Percentiles rank a stretch among this genome's conserved stretches.
These are phyloP conservation scores for Sporothrix humicola DNA, from an alignment of 2,329 filamentous ascomycete species.

Conservation along the genomic window DNA sequence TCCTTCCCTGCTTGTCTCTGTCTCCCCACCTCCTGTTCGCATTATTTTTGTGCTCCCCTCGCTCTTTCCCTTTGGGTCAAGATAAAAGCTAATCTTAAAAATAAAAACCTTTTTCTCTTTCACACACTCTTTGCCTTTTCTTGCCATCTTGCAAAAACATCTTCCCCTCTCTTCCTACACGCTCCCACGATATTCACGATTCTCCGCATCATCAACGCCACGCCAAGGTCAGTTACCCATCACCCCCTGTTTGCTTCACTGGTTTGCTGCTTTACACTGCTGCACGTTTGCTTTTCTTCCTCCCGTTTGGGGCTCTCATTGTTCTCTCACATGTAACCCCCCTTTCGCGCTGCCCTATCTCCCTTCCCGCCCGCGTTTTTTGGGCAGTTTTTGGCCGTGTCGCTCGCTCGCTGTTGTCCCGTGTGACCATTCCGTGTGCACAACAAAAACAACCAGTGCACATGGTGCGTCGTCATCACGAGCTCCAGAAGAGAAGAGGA, in stretches of 20 bases:
- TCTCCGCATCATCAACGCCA: constrained; percentile 20
- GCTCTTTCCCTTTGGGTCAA: neutral
- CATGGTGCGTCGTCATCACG: constrained; percentile 30
- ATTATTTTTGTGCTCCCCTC: constrained; percentile 25
- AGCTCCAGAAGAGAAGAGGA: constrained; percentile 18
- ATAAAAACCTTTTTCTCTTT: neutral
- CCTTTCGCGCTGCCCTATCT: too few relatives aligned
- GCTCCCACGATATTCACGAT: neutral
- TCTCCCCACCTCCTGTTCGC: constrained; percentile 28
- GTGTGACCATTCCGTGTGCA: constrained; percentile 28
- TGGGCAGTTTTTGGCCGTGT: neutral
- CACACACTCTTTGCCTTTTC: neutral
- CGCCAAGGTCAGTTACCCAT: constrained; percentile 21
- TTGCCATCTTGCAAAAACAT: neutral
- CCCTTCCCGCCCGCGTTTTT: neutral
- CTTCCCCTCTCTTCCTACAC: neutral
- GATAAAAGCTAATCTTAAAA: constrained; percentile 30
- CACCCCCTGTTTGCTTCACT: constrained; percentile 9
- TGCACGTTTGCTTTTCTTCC: neutral
- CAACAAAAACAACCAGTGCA: constrained; percentile 10
- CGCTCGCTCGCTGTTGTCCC: constrained; percentile 14
- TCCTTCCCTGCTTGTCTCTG: constrained; percentile 18
- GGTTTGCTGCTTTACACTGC: neutral
- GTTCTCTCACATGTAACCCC: constrained; percentile 5
- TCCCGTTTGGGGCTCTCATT: neutral